Evolutionary conservation across 1,139 yeast genomes (phyloP).

Genomic region (Candida glucosophila): DNA sequence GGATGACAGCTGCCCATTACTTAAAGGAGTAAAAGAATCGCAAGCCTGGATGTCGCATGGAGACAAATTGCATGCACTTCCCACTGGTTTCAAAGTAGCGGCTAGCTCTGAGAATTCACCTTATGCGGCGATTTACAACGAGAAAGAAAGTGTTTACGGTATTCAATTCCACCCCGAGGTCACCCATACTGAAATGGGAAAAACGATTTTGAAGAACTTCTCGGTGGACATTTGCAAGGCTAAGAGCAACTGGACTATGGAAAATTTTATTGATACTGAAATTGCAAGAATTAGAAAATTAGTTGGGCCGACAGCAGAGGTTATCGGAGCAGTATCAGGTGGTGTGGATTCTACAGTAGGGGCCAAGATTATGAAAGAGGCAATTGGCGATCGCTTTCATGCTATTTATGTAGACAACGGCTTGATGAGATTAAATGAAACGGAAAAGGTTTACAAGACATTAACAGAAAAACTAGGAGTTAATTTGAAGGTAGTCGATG

Average conservation of each 20-base stretch:
- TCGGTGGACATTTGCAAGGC: constrained; percentile 89
- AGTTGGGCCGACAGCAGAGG: constrained; percentile 98
- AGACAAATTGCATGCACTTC: constrained; percentile 87
- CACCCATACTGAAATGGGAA: constrained; percentile 91
- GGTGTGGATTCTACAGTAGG: constrained; percentile 99
- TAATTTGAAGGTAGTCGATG: constrained; percentile 90
- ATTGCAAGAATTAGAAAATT: constrained; percentile 81
- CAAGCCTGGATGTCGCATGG: constrained; percentile 99
- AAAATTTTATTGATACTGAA: constrained; percentile 94
- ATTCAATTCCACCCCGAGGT: constrained; percentile 99
- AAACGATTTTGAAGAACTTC: constrained; percentile 76
- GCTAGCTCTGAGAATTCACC: constrained; percentile 95
- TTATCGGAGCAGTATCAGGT: constrained; percentile 98
- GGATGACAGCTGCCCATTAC: constrained; percentile 61
- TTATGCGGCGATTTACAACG: constrained; percentile 84
- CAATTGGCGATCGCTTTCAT: constrained; percentile 97
- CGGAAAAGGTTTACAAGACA: constrained; percentile 78
- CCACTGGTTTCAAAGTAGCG: constrained; percentile 80
- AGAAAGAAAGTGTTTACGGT: constrained; percentile 70
- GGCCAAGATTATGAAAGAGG: constrained; percentile 95
- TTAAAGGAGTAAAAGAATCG: constrained; percentile 83
- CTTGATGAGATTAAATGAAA: constrained; percentile 91
- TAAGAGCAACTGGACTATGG: constrained; percentile 93
- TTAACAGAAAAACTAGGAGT: constrained; percentile 90
- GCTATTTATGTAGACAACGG: constrained; percentile 98